Conservation (phyloP, 2,329 filamentous ascomycete genomes). For the Fusarium sp. region DNA sequence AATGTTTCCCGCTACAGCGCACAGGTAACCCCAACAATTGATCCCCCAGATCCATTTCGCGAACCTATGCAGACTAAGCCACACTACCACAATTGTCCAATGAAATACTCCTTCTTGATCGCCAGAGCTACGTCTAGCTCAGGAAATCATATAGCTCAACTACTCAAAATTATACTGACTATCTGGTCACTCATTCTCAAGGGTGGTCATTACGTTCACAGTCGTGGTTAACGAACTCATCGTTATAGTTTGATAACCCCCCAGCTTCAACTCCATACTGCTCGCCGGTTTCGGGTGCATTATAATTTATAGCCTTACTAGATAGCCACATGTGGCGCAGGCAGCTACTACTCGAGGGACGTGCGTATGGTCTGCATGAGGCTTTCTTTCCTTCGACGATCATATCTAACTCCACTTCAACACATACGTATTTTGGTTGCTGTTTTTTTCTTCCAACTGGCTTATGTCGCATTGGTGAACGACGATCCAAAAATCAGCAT, state of each 20-base stretch:
- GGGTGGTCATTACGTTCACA: background rate
- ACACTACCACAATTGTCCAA: slow-evolving; percentile 30
- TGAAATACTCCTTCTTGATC: slow-evolving; percentile 16
- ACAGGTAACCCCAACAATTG: background rate
- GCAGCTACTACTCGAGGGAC: slow-evolving; percentile 11
- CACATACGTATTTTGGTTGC: slow-evolving; percentile 30
- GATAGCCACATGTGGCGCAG: slow-evolving; percentile 36
- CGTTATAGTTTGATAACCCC: background rate
- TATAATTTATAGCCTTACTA: background rate
- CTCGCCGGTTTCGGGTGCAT: slow-evolving; percentile 25
- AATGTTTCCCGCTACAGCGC: background rate
- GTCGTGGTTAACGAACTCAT: background rate
- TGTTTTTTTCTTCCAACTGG: slow-evolving; percentile 17
- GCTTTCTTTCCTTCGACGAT: slow-evolving; percentile 31
- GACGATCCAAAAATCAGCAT: background rate
- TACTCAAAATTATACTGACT: too few relatives aligned
- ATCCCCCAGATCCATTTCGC: slow-evolving; percentile 37
- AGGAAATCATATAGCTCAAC: background rate
- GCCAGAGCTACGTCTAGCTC: background rate
- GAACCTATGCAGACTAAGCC: slow-evolving; percentile 40
- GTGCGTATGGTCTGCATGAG: slow-evolving; percentile 24
- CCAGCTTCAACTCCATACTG: background rate
- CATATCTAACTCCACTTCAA: slow-evolving; percentile 37
- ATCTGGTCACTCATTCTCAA: background rate
- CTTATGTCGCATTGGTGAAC: slow-evolving; percentile 6